These are phyloP conservation scores for Pelargonium cotyledonis DNA, from an alignment of 441 rosid species.

Conservation along the genomic window DNA sequence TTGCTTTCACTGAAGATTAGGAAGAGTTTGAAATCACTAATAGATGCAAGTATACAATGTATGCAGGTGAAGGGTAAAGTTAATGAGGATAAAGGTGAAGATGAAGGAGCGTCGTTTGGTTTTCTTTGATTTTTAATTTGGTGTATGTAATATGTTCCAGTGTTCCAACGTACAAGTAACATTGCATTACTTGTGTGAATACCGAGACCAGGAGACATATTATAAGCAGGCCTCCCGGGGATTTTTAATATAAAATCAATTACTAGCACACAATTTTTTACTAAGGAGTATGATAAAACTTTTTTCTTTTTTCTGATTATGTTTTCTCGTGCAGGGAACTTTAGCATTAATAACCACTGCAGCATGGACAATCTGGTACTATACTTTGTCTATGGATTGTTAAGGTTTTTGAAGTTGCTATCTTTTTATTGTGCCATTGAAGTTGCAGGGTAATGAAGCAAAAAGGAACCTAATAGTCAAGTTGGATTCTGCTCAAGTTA, in stretches of 20 bases:
- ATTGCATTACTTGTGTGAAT: no score
- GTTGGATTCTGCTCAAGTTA: conserved; percentile 42
- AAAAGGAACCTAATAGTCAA: conserved; percentile 27
- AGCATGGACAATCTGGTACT: conserved; percentile 25
- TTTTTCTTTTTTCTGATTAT: conserved; percentile 11
- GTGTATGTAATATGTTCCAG: no score
- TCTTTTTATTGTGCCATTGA: conserved; percentile 12
- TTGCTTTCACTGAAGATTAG: background rate
- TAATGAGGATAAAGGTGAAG: conserved; percentile 19
- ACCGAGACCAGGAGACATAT: no score
- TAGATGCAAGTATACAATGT: background rate
- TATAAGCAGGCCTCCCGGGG: no score
- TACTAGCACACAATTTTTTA: background rate
- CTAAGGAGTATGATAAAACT: background rate
- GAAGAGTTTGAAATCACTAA: conserved; percentile 1
- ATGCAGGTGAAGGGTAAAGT: conserved; percentile 28
- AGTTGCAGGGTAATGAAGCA: conserved; percentile 27
- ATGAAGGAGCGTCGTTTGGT: conserved; percentile 27
- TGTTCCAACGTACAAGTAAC: no score
- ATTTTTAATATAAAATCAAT: no score
- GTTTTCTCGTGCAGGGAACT: conserved; percentile 25
- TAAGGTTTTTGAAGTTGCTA: conserved; percentile 4
- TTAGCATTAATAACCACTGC: conserved; percentile 12
- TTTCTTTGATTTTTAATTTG: background rate
- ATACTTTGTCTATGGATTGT: conserved; percentile 6